Percentiles rank a stretch among this genome's conserved stretches.
Conservation (phyloP, 306 rosid species). For the Ziziphus jujuba region DNA sequence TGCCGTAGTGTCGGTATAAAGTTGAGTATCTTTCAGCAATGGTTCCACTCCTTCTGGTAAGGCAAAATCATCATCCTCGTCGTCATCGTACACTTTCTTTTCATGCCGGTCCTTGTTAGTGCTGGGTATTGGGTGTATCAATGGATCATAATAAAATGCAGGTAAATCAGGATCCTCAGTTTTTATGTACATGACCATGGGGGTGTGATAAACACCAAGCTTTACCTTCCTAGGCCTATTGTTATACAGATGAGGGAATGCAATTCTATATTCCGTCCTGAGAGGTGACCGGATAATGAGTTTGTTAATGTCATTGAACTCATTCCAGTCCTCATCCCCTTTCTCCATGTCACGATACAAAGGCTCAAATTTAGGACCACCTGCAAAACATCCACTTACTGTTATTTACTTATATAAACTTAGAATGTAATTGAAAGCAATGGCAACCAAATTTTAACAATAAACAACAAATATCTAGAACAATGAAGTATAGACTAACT, state of each 20-base stretch:
- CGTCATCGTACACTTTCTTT: constrained; percentile 74
- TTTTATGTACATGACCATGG: constrained; percentile 96
- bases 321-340: constrained; percentile 99
- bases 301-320: constrained; percentile 96
- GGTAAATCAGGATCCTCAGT: constrained; percentile 98
- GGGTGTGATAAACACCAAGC: constrained; percentile 92
- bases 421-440: neutral
- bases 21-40: constrained; percentile 76
- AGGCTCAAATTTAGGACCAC: constrained; percentile 99
- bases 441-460: constrained; percentile 4
- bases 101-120: constrained; percentile 90
- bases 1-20: constrained; percentile 95
- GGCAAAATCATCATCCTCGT: constrained; percentile 77
- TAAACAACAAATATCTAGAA: too few species aligned
- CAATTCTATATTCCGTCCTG: constrained; percentile 94
- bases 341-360: constrained; percentile 99
- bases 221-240: constrained; percentile 98
- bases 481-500: too few species aligned
- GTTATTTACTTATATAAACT: too few species aligned
- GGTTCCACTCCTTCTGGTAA: constrained; percentile 96
- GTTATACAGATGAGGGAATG: constrained; percentile 98
- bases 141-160: constrained; percentile 96
- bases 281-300: constrained; percentile 98
- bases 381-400: constrained; percentile 32
- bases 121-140: constrained; percentile 97